These are phyloP conservation scores for Mycothermus thermophilus DNA, from an alignment of 495 filamentous ascomycete genomes.

Conservation along the genomic window DNA sequence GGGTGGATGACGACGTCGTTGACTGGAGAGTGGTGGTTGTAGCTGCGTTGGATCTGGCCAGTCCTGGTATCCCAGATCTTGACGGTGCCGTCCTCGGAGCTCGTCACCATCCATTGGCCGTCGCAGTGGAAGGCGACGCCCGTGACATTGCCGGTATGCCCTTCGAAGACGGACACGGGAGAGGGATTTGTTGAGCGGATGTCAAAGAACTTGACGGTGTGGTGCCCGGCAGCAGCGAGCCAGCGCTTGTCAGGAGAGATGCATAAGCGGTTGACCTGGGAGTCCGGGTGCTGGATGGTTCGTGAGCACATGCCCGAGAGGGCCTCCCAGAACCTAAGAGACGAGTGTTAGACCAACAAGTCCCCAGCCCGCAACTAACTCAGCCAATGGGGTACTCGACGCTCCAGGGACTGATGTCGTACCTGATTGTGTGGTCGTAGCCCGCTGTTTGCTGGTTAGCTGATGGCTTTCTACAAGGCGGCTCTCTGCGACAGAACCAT, in stretches of 20 bases:
- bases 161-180: constrained; percentile 82
- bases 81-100: constrained; percentile 90
- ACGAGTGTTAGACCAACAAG: constrained; percentile 1
- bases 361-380: too few relatives aligned
- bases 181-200: constrained; percentile 93
- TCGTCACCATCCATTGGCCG: constrained; percentile 99
- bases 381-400: too few relatives aligned
- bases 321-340: constrained; percentile 84
- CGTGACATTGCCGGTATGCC: constrained; percentile 89
- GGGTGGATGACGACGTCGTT: constrained; percentile 98
- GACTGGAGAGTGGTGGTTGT: constrained; percentile 70
- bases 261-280: constrained; percentile 94
- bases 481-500: too few relatives aligned
- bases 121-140: constrained; percentile 96
- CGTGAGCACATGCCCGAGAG: constrained; percentile 94
- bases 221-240: constrained; percentile 87
- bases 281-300: constrained; percentile 94
- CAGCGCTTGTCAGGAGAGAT: constrained; percentile 96
- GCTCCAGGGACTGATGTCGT: constrained; percentile 17
- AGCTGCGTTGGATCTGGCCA: constrained; percentile 81
- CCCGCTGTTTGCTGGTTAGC: constrained; percentile 46
- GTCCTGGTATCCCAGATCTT: constrained; percentile 97
- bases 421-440: constrained; percentile 98
- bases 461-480: not conserved
- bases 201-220: constrained; percentile 92